These are phyloP conservation scores for Aspergillus novoparasiticus DNA, from an alignment of 2,329 filamentous ascomycete genomes.

Conservation along the genomic window DNA sequence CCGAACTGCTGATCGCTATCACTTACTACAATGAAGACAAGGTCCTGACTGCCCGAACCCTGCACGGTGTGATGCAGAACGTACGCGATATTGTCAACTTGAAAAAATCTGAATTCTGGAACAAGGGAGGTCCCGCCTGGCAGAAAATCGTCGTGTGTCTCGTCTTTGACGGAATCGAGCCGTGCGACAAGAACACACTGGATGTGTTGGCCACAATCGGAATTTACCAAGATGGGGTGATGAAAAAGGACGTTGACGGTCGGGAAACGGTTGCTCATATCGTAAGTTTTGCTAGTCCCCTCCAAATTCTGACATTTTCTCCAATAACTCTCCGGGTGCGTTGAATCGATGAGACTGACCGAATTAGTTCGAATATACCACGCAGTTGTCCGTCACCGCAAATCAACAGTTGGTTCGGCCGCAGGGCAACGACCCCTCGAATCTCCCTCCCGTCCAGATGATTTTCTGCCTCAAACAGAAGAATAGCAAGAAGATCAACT, in stretches of 20 bases:
- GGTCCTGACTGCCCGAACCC: constrained; percentile 81
- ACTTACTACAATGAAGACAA: constrained; percentile 99
- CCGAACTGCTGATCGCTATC: constrained; percentile 93
- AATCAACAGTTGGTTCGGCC: constrained; percentile 96
- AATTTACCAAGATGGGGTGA: constrained; percentile 95
- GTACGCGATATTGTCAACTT: constrained; percentile 98
- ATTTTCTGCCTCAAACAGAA: constrained; percentile 99
- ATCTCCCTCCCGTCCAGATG: constrained; percentile 94
- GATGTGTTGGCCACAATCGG: constrained; percentile 93
- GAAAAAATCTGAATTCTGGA: constrained; percentile 99
- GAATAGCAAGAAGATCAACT: constrained; percentile 99
- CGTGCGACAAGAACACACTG: constrained; percentile 92
- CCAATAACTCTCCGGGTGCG: not conserved
- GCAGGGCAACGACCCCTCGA: constrained; percentile 78
- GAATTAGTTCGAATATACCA: constrained; percentile 89
- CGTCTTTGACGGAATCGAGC: constrained; percentile 97
- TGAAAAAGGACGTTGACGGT: constrained; percentile 98
- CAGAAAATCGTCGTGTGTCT: constrained; percentile 98
- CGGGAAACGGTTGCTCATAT: constrained; percentile 96
- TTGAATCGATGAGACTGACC: constrained; percentile 16
- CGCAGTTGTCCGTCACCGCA: constrained; percentile 91
- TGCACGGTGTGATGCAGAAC: constrained; percentile 99
- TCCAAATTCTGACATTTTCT: constrained; percentile 5
- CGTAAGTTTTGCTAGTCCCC: constrained; percentile 58
- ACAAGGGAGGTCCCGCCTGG: constrained; percentile 97